phyloP scores from a whole-genome alignment of 2,329 filamentous ascomycete genomes.

The Apiospora saccharicola region DNA sequence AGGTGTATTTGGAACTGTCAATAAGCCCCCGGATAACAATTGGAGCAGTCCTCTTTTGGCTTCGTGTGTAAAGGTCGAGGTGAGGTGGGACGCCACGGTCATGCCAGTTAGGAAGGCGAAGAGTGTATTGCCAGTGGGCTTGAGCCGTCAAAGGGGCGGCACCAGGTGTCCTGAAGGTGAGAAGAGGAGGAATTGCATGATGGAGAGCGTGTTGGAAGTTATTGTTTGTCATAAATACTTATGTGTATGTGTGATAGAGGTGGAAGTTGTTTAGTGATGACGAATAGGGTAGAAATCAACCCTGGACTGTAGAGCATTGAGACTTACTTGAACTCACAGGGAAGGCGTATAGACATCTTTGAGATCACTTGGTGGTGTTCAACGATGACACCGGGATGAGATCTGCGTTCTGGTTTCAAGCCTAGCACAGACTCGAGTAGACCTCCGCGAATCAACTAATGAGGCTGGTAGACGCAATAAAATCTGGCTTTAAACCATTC shows the following conservation, averaged over 20 bases:
- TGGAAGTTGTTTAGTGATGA: not conserved
- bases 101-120: not conserved
- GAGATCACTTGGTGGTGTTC: not conserved
- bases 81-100: not conserved
- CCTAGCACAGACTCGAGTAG: too few relatives aligned
- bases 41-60: not conserved
- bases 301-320: too few relatives aligned
- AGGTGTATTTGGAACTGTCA: not conserved
- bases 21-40: not conserved
- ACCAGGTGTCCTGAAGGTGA: not conserved
- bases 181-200: not conserved
- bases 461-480: too few relatives aligned
- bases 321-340: too few relatives aligned
- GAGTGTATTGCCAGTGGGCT: not conserved
- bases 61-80: not conserved
- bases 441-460: too few relatives aligned
- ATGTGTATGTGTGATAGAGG: not conserved
- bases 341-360: not conserved
- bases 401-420: not conserved
- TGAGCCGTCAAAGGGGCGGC: too few relatives aligned
- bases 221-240: not conserved
- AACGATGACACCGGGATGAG: not conserved
- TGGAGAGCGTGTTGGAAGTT: not conserved
- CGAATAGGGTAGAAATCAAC: too few relatives aligned
- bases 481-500: too few relatives aligned